Evolutionary conservation across 2,329 filamentous ascomycete genomes (phyloP), one percentile per base, ranked within the genome.

Genomic region (Colletotrichum shisoi): DNA sequence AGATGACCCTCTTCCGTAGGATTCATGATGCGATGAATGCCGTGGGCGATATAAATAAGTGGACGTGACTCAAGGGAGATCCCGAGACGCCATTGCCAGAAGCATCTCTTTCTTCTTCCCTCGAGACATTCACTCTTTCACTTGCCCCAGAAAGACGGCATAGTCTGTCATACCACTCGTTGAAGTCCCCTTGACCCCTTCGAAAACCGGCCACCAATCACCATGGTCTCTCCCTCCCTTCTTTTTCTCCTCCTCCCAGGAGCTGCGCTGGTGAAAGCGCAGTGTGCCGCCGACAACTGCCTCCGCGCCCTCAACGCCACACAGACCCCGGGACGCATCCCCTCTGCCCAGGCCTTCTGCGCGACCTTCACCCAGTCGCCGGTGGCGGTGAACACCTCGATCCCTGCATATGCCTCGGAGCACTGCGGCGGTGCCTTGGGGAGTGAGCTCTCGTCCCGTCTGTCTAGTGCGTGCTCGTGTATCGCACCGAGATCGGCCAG

Each of bases 251-350:
- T 49, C 1, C 48, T 34, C 15, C 17, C 27, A 31, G 48, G 48
- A 4, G 13, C 15, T 12, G n/a, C 27, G 27, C 48, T 51, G 11
- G 3, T 31, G 27, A 27, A 46, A 11, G 57, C 67, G 5, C 57
- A 68, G 15, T 77, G 76, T 70, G 62, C 70, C 51, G 74, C 74
- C 24, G 77, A 79, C 70, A 76, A 77, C 66, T 79, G 77, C 70
- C 73, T 78, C 37, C 75, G 75, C 34, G 76, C 77, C 27, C 57
- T 78, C 62, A 69, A 73, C 27, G 75, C 77, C 24, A 77, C 73
- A 4, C 73, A 75, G 61, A 74, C 65, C 15, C 74, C 75, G 3
- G 74, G 73, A 49, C 74, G 74, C 39, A 67, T 77, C 8, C 62
- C 72, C 60, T 70, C 70, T 42, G 76, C 75, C 13, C 71, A 70